Conservation (phyloP, 768 basidiomycete species). For the Suillus lakei region DNA sequence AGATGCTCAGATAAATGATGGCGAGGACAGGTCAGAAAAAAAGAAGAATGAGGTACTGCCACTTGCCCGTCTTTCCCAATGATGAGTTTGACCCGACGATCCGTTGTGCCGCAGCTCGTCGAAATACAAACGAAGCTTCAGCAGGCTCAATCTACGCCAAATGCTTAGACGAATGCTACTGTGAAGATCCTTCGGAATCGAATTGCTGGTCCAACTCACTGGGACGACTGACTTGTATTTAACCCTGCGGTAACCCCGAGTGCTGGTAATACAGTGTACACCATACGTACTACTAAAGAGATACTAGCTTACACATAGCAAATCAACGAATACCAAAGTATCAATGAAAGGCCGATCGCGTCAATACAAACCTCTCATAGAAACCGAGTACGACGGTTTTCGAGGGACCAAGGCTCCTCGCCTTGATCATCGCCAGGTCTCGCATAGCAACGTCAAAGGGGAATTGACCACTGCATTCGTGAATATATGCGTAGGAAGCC, state of each 20-base stretch:
- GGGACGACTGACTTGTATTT: neutral
- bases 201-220: neutral
- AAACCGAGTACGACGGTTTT: constrained; percentile 49
- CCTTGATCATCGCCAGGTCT: constrained; percentile 58
- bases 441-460: constrained; percentile 62
- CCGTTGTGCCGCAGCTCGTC: constrained; percentile 52
- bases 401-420: constrained; percentile 41
- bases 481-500: constrained; percentile 56
- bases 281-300: neutral
- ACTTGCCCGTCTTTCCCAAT: neutral
- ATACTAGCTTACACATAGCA: neutral
- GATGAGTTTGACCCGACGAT: constrained; percentile 12
- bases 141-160: constrained; percentile 38
- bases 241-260: neutral
- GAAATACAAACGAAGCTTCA: constrained; percentile 66
- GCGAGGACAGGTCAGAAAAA: constrained; percentile 75
- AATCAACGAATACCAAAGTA: neutral
- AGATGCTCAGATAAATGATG: constrained; percentile 81
- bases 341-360: constrained; percentile 19
- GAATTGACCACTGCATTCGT: constrained; percentile 44
- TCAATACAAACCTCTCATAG: constrained; percentile 46
- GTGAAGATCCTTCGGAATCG: neutral
- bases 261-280: neutral
- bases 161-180: neutral
- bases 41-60: constrained; percentile 77